Conservation (phyloP, 208 protist genomes). For the Leishmania mexicana region DNA sequence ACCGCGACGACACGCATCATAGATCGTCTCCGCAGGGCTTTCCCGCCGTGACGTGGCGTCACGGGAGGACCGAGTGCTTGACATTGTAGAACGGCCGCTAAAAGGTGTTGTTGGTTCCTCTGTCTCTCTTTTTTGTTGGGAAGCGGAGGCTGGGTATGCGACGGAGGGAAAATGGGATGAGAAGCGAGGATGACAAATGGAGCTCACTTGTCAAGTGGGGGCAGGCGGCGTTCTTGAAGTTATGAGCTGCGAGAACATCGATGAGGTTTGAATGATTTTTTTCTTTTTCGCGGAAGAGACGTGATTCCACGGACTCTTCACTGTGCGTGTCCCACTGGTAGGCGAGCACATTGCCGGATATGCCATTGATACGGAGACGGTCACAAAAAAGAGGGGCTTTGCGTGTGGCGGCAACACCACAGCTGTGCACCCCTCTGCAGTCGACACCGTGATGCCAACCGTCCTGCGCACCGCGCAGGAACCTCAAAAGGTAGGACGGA, state of each 20-base stretch:
- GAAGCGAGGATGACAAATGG: not conserved
- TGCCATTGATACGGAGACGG: not conserved
- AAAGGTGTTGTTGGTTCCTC: not conserved
- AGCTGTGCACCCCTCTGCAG: not conserved
- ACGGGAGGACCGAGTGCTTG: not conserved
- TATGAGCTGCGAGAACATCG: not conserved
- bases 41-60: not conserved
- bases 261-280: not conserved
- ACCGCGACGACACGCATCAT: constrained; percentile 67
- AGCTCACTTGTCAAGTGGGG: not conserved
- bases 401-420: not conserved
- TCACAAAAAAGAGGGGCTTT: not conserved
- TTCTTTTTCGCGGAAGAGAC: not conserved
- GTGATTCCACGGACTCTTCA: not conserved
- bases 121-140: not conserved
- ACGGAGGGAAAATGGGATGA: not conserved
- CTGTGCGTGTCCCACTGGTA: not conserved
- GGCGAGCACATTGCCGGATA: no score
- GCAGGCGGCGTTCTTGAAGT: not conserved
- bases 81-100: not conserved
- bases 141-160: not conserved
- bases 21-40: constrained; percentile 55
- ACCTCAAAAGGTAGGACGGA: not conserved
- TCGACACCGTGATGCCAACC: not conserved
- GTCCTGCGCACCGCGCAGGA: not conserved